Evolutionary conservation across 1,139 yeast species (phyloP).

Genomic region (Nadsonia starkeyi-henricii): DNA sequence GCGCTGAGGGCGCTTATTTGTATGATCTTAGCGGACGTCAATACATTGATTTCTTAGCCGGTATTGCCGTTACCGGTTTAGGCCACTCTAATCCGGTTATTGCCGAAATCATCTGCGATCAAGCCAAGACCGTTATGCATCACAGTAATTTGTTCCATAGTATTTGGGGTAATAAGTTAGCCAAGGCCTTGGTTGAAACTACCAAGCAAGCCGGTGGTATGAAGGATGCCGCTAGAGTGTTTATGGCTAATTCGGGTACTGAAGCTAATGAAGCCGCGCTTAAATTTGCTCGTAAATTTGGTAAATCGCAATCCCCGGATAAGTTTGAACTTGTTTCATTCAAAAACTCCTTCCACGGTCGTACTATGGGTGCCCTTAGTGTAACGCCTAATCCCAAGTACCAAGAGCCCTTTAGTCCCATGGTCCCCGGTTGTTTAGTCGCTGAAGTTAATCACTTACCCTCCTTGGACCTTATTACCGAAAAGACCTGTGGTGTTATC

Average conservation of each 20-base stretch:
- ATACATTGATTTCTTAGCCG: conserved; percentile 85
- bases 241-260: conserved; percentile 84
- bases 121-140: conserved; percentile 62
- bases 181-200: conserved; percentile 52
- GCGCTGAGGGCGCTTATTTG: conserved; percentile 59
- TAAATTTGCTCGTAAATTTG: conserved; percentile 85
- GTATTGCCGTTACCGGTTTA: conserved; percentile 90
- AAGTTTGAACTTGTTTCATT: conserved; percentile 77
- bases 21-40: conserved; percentile 68
- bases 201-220: conserved; percentile 67
- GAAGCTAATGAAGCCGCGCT: conserved; percentile 98
- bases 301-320: conserved; percentile 31
- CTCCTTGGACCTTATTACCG: conserved; percentile 49
- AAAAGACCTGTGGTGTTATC: conserved; percentile 80
- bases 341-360: conserved; percentile 82
- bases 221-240: conserved; percentile 69
- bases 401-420: conserved; percentile 78
- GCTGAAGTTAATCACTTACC: conserved; percentile 49
- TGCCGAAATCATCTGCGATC: conserved; percentile 55
- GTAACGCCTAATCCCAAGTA: conserved; percentile 89
- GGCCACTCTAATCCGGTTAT: conserved; percentile 77
- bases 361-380: conserved; percentile 84
- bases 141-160: conserved; percentile 78
- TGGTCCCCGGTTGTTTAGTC: conserved; percentile 68
- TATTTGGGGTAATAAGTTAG: conserved; percentile 68